These are phyloP conservation scores for Phytophthora pisi DNA, from an alignment of 352 stramenopile species.

Conservation along the genomic window DNA sequence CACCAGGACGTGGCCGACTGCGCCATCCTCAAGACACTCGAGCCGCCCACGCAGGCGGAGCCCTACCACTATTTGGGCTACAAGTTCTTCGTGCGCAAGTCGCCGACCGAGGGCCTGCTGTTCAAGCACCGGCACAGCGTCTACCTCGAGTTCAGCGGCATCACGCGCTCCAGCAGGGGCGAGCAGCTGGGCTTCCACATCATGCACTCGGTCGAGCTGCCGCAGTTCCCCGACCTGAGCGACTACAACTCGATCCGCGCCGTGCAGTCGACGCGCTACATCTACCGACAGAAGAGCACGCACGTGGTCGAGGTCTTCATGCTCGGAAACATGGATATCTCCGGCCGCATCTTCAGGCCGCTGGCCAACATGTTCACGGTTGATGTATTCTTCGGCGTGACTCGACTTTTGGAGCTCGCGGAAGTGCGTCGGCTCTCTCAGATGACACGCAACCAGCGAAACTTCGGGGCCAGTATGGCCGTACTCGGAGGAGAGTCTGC, in stretches of 20 bases:
- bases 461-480: constrained; percentile 21
- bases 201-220: constrained; percentile 71
- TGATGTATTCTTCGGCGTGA: constrained; percentile 53
- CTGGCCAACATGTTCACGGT: constrained; percentile 49
- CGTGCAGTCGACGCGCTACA: constrained; percentile 54
- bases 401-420: constrained; percentile 51
- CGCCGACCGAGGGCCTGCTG: constrained; percentile 44
- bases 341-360: constrained; percentile 45
- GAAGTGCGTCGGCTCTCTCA: constrained; percentile 62
- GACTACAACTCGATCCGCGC: constrained; percentile 61
- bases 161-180: constrained; percentile 43
- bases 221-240: constrained; percentile 55
- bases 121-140: constrained; percentile 64
- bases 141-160: constrained; percentile 63
- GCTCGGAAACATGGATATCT: constrained; percentile 57
- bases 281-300: constrained; percentile 61
- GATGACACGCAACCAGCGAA: constrained; percentile 49
- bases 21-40: constrained; percentile 61
- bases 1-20: constrained; percentile 70
- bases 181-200: constrained; percentile 71
- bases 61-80: constrained; percentile 71
- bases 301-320: constrained; percentile 68
- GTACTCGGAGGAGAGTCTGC: constrained; percentile 21
- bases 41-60: constrained; percentile 44
- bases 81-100: constrained; percentile 70